Evolutionary conservation across 2,329 filamentous ascomycete genomes (phyloP), one percentile per base, ranked within the genome.

Genomic region (Myrmaecium sp.): DNA sequence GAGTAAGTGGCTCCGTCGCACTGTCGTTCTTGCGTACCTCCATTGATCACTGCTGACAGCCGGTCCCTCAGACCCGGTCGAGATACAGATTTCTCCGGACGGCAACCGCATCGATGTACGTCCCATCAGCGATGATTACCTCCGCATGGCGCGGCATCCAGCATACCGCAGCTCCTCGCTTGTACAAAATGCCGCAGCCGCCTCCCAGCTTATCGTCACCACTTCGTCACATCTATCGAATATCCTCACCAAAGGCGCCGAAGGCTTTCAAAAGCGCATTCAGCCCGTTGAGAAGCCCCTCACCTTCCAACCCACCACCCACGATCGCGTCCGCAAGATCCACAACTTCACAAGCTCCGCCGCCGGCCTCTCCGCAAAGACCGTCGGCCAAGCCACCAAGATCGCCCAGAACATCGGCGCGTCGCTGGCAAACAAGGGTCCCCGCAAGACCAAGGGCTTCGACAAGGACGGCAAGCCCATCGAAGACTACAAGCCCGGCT

Each of bases 391-490:
- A 37, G 76, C 93, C 13, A 69, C 70, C 29, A 77, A 74, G 42
- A 71, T 89, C 32, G 84, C 86, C 2, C 86, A 98, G 51, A 95
- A 91, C 46, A 51, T 94, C 6, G 86, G 84, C 3, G 86, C 89
- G 3, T 68, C 63, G 4, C 54, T 91, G 29, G 57, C 77, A 2
- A 65, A 74, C n/a, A 66, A 69, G 30, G 66, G 69, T 11, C 62
- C 64, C 27, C 55, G 57, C 49, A 32, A 64, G 54, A 39, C 64
- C 12, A 69, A 66, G 41, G 73, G 74, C 1, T 67, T 64, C 31
- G 79, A 79, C 32, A 68, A 73, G 32, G 69, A 84, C 33, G 80
- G 80, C 18, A 71, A 72, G 27, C 62, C 64, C 4, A 52, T 60
- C 20, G 48, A 58, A 11, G 54, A 58, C 11, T 91, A 89, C 56